phyloP scores from a whole-genome alignment of 352 stramenopile species.

The Phytophthora aleatoria region DNA sequence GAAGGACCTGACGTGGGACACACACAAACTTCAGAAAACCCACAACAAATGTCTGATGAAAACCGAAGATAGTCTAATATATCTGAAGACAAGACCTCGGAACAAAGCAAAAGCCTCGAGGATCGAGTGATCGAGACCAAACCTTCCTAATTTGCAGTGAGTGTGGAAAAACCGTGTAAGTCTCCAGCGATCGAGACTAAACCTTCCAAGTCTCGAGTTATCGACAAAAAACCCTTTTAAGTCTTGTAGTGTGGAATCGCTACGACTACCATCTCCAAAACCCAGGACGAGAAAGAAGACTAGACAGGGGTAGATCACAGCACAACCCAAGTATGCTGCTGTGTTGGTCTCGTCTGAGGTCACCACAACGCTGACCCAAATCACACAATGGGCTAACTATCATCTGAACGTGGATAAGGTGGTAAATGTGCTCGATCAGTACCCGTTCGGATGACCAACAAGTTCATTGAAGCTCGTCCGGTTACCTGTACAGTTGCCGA shows the following conservation, averaged over 20 bases:
- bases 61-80: too few relatives aligned
- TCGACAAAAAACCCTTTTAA: too few relatives aligned
- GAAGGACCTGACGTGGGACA: too few relatives aligned
- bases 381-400: neutral
- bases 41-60: too few relatives aligned
- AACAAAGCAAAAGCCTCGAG: too few relatives aligned
- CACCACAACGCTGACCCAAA: neutral
- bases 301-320: neutral
- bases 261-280: neutral
- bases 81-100: too few relatives aligned
- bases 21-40: too few relatives aligned
- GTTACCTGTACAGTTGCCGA: neutral
- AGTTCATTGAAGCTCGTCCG: neutral
- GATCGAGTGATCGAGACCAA: too few relatives aligned
- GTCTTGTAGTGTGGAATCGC: neutral
- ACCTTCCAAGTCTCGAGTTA: too few relatives aligned
- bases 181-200: too few relatives aligned
- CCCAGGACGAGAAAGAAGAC: neutral
- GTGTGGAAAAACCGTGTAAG: too few relatives aligned
- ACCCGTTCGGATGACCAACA: neutral
- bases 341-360: neutral
- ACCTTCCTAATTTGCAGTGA: too few relatives aligned
- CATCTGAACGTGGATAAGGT: neutral
- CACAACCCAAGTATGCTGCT: neutral
- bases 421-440: neutral